Evolutionary conservation across 2,329 filamentous ascomycete genomes (phyloP), one percentile per base, ranked within the genome.

Genomic region (Penicillium occitanis): DNA sequence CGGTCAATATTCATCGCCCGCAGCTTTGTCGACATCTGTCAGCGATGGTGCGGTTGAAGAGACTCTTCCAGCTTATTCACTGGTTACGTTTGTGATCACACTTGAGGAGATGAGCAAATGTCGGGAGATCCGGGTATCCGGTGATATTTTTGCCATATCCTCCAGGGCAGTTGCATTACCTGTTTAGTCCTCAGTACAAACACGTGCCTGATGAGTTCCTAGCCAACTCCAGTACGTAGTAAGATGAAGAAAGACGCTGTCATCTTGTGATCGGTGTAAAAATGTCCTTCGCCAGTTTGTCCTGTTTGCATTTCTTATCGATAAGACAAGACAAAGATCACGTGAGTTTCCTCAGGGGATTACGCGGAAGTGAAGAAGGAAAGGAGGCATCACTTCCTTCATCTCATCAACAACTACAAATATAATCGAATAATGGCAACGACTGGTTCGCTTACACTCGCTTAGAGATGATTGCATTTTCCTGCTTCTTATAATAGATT

Each of bases 291-390:
- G n/a, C 46, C 8, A 57, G 51, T 64, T 64, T 64, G 62, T n/a
- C 40, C 11, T 37, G 51, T 58, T 64, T 64, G 62, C 51, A 59
- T 64, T 3, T 22, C 17, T 57, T n/a, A 35, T 55, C 53, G 62
- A 64, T 64, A 64, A 59, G 51, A 40, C 30, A 30, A 46, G 28
- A 42, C 19, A n/a, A 19, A 19, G 0, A 14, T 60, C 62, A 64
- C 62, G 62, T 64, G 62, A 28, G 2, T 6, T 48, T 25, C 5
- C n/a, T 28, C 22, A 48, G 62, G 62, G 40, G 30, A 25, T 30
- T 44, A 1, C 13, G 22, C 28, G n/a, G 51, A 22, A 48, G 28
- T 35, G 19, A 44, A 25, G n/a, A 44, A 44, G 30, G 44, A 59
- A 22, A 22, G 30, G 37, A 37, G 14, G 25, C 40, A 59, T 35